Evolutionary conservation across 2,329 filamentous ascomycete species (phyloP).

Genomic region (Aspergillus sp.): DNA sequence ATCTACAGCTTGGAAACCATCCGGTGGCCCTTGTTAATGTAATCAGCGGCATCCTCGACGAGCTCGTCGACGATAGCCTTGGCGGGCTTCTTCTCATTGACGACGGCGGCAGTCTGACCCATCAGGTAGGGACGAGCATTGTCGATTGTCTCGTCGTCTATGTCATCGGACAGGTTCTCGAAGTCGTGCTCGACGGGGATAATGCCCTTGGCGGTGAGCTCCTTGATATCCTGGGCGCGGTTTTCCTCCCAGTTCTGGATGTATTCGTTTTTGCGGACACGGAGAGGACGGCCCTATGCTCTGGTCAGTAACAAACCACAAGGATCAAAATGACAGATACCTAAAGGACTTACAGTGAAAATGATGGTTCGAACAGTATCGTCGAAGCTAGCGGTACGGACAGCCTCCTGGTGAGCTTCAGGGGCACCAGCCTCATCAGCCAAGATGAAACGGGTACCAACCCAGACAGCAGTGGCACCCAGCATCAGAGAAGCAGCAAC

Average conservation of each 20-base stretch:
- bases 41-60: slow-evolving; percentile 67
- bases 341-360: slow-evolving; percentile 58
- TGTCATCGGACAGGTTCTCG: slow-evolving; percentile 65
- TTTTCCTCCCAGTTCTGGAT: slow-evolving; percentile 96
- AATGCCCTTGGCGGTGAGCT: slow-evolving; percentile 77
- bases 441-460: slow-evolving; percentile 92
- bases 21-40: slow-evolving; percentile 60
- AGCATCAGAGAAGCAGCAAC: slow-evolving; percentile 87
- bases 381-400: slow-evolving; percentile 82
- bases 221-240: slow-evolving; percentile 80
- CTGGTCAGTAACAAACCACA: slow-evolving; percentile 8
- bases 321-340: background rate
- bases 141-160: slow-evolving; percentile 81
- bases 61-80: slow-evolving; percentile 94
- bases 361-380: slow-evolving; percentile 97
- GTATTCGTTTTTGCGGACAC: slow-evolving; percentile 88
- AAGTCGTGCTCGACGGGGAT: slow-evolving; percentile 93
- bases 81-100: slow-evolving; percentile 84
- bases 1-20: slow-evolving; percentile 61
- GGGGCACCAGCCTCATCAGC: slow-evolving; percentile 90
- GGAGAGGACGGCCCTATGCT: slow-evolving; percentile 67
- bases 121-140: slow-evolving; percentile 87
- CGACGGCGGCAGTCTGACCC: slow-evolving; percentile 92
- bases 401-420: slow-evolving; percentile 88
- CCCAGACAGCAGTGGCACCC: slow-evolving; percentile 87